Conservation (phyloP, 2,329 filamentous ascomycete species). For the Fusarium continuum region DNA sequence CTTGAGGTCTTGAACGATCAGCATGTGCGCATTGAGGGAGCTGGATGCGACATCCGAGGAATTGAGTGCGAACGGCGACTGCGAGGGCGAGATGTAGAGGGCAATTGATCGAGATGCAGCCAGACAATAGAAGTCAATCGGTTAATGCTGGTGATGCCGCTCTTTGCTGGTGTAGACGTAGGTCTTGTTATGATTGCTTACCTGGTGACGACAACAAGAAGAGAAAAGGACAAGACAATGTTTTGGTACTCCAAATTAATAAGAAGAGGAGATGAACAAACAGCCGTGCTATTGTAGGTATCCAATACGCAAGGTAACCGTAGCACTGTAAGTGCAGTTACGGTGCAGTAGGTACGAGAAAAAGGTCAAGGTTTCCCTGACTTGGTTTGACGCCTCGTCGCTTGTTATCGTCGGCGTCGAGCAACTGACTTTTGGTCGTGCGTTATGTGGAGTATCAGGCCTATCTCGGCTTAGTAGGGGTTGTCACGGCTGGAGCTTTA, state of each 20-base stretch:
- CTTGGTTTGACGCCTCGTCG: slow-evolving; percentile 17
- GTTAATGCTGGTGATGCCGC: slow-evolving; percentile 3
- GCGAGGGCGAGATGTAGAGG: background rate
- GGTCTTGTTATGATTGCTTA: slow-evolving; percentile 27
- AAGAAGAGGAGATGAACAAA: slow-evolving; percentile 18
- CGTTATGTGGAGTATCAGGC: slow-evolving; percentile 21
- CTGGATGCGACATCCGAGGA: slow-evolving; percentile 21
- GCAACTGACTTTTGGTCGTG: slow-evolving; percentile 18
- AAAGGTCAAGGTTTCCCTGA: slow-evolving; percentile 11
- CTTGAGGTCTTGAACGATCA: slow-evolving; percentile 63
- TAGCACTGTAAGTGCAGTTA: background rate
- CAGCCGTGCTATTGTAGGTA: slow-evolving; percentile 12
- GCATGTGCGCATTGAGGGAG: slow-evolving; percentile 51
- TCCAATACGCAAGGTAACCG: background rate
- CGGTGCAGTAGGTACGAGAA: slow-evolving; percentile 1
- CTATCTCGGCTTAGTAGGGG: slow-evolving; percentile 14
- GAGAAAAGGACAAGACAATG: slow-evolving; percentile 7
- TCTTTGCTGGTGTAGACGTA: background rate
- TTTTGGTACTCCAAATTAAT: slow-evolving; percentile 23
- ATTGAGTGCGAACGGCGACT: slow-evolving; percentile 10
- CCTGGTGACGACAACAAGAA: slow-evolving; percentile 22
- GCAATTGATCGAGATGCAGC: slow-evolving; percentile 1
- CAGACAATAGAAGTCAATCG: slow-evolving; percentile 10
- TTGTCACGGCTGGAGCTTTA: slow-evolving; percentile 17
- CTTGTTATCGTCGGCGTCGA: slow-evolving; percentile 21